Evolutionary conservation across 495 filamentous ascomycete species (phyloP).

Genomic region (Xeromyces bisporus): DNA sequence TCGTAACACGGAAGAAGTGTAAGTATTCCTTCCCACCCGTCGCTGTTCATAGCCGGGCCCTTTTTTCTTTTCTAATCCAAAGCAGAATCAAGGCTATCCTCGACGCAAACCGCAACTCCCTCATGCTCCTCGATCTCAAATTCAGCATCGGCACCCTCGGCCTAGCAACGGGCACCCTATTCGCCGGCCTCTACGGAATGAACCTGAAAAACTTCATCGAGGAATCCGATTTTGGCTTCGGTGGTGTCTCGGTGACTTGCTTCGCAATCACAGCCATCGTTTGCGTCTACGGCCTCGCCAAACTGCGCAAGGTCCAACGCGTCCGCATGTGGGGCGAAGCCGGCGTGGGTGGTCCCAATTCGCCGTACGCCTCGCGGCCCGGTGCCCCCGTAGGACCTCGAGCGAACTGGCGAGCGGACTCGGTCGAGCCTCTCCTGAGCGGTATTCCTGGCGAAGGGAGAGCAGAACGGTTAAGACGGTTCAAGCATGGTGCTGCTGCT

Average conservation of each 20-base stretch:
- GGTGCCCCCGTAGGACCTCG: constrained; percentile 11
- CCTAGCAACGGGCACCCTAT: constrained; percentile 78
- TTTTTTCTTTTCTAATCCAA: constrained; percentile 3
- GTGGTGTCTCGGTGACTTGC: constrained; percentile 50
- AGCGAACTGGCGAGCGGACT: constrained; percentile 30
- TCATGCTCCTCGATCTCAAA: constrained; percentile 95
- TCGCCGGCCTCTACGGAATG: constrained; percentile 97
- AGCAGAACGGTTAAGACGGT: constrained; percentile 24
- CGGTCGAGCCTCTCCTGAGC: constrained; percentile 29
- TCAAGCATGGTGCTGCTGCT: constrained; percentile 20
- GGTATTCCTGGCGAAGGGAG: constrained; percentile 30
- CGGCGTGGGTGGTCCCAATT: constrained; percentile 15
- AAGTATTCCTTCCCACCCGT: constrained; percentile 14
- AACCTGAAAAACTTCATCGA: constrained; percentile 98
- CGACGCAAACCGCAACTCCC: constrained; percentile 89
- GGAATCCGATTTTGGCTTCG: constrained; percentile 83
- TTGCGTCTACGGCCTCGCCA: constrained; percentile 61
- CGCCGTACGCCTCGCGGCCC: constrained; percentile 14
- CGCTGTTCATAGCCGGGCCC: not conserved
- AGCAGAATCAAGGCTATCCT: constrained; percentile 84
- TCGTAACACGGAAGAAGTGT: constrained; percentile 98
- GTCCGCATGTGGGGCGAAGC: constrained; percentile 67
- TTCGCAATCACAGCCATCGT: constrained; percentile 58
- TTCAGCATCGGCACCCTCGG: constrained; percentile 91
- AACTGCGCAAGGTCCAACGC: constrained; percentile 71